These are phyloP conservation scores for Yarrowia porcina DNA, from an alignment of 805 yeast genomes.

Conservation along the genomic window DNA sequence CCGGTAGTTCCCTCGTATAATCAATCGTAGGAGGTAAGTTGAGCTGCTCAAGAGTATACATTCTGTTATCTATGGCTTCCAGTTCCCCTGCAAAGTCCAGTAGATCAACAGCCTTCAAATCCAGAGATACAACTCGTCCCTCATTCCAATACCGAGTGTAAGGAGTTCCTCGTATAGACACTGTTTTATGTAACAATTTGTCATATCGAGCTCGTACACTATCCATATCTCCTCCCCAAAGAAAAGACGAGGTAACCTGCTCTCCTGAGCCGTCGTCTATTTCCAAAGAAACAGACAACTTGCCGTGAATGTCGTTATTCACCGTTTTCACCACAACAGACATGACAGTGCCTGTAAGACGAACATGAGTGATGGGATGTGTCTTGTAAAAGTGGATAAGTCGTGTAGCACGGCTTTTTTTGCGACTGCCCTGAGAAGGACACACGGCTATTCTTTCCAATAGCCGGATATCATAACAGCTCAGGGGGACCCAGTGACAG, in stretches of 20 bases:
- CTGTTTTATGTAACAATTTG: neutral
- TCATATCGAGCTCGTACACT: neutral
- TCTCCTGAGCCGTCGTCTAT: constrained; percentile 13
- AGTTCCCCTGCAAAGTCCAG: neutral
- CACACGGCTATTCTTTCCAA: neutral
- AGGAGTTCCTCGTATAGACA: constrained; percentile 7
- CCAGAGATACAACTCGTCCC: neutral
- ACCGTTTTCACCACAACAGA: neutral
- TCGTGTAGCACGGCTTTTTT: neutral
- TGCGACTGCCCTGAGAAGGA: neutral
- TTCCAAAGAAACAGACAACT: neutral
- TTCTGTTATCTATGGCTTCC: constrained; percentile 3
- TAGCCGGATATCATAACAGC: neutral
- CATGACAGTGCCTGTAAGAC: neutral
- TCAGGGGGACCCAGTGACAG: constrained; percentile 14
- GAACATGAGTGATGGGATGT: constrained; percentile 18
- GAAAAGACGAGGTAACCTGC: neutral
- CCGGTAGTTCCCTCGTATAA: neutral
- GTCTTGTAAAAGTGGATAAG: neutral
- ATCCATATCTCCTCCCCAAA: neutral
- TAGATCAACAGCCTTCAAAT: neutral
- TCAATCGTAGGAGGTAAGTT: neutral
- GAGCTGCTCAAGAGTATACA: constrained; percentile 4
- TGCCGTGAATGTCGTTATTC: neutral
- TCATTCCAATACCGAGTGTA: neutral